Conservation (phyloP, 2,329 filamentous ascomycete genomes). For the Macroventuria anomochaeta region DNA sequence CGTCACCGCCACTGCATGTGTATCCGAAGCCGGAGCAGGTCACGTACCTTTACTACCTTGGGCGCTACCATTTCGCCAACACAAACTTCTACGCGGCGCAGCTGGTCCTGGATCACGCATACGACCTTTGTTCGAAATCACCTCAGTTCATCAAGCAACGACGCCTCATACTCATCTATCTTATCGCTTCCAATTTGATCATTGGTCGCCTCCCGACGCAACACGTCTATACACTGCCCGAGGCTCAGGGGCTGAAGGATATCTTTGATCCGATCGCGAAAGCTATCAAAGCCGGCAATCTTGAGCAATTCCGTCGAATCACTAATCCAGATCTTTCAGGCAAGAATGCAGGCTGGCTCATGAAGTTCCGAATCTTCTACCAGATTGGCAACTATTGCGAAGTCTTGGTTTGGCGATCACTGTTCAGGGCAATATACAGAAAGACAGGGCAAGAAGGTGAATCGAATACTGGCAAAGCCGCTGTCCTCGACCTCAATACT, state of each 20-base stretch:
- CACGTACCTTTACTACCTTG: slow-evolving; percentile 93
- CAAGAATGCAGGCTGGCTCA: slow-evolving; percentile 66
- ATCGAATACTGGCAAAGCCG: slow-evolving; percentile 57
- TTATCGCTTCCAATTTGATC: slow-evolving; percentile 82
- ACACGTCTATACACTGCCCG: slow-evolving; percentile 70
- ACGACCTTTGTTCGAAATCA: slow-evolving; percentile 68
- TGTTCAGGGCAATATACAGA: slow-evolving; percentile 79
- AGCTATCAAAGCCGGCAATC: slow-evolving; percentile 76
- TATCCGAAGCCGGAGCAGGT: slow-evolving; percentile 88
- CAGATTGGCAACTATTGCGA: slow-evolving; percentile 79
- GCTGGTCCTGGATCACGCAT: slow-evolving; percentile 77
- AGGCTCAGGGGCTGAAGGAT: slow-evolving; percentile 68
- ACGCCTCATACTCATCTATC: slow-evolving; percentile 79
- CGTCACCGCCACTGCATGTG: slow-evolving; percentile 78
- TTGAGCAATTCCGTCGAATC: slow-evolving; percentile 73
- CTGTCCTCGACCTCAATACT: slow-evolving; percentile 75
- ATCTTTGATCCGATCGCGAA: slow-evolving; percentile 76
- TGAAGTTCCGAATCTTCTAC: slow-evolving; percentile 75
- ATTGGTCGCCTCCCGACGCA: slow-evolving; percentile 81
- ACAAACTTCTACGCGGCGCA: slow-evolving; percentile 81
- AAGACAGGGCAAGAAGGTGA: slow-evolving; percentile 74
- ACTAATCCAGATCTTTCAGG: slow-evolving; percentile 56
- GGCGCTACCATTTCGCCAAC: slow-evolving; percentile 86
- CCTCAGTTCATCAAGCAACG: slow-evolving; percentile 68
- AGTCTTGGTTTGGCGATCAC: slow-evolving; percentile 81